Percentiles rank a stretch among this genome's conserved stretches.
phyloP scores from a whole-genome alignment of 805 yeast genomes.

The Kuraishia borneana region DNA sequence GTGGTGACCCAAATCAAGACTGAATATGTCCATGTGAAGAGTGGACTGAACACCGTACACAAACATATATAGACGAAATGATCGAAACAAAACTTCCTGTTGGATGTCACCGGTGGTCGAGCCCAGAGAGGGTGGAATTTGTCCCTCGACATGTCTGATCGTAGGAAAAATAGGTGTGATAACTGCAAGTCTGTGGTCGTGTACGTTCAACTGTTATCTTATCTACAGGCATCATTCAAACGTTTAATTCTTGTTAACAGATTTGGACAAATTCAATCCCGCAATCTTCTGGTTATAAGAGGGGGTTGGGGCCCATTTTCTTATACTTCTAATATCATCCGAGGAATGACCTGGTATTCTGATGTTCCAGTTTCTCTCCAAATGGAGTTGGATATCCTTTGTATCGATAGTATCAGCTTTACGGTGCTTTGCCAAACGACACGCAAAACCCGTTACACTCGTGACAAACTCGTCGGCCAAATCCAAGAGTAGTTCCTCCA shows the following conservation, averaged over 20 bases:
- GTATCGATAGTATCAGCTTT: constrained; percentile 80
- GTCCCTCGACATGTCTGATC: no score
- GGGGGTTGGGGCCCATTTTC: constrained; percentile 59
- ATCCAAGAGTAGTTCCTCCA: constrained; percentile 82
- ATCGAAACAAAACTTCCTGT: constrained; percentile 8
- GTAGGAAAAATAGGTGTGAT: no score
- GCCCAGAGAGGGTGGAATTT: neutral
- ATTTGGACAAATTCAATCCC: constrained; percentile 55
- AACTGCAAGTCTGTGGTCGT: no score
- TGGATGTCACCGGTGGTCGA: constrained; percentile 4
- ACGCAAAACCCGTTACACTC: constrained; percentile 86
- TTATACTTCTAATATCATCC: constrained; percentile 75
- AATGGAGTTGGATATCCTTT: constrained; percentile 81
- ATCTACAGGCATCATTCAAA: no score
- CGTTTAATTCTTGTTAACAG: constrained; percentile 37
- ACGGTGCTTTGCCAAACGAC: constrained; percentile 90
- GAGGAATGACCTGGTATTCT: constrained; percentile 87
- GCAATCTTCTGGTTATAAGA: constrained; percentile 56
- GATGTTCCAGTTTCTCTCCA: constrained; percentile 91
- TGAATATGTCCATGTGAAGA: constrained; percentile 8
- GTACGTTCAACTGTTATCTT: no score
- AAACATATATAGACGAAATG: constrained; percentile 7
- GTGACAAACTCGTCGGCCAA: constrained; percentile 93
- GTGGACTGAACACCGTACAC: constrained; percentile 9
- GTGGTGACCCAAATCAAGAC: neutral